Conservation (phyloP, 805 yeast species). For the Saturnispora bothae region DNA sequence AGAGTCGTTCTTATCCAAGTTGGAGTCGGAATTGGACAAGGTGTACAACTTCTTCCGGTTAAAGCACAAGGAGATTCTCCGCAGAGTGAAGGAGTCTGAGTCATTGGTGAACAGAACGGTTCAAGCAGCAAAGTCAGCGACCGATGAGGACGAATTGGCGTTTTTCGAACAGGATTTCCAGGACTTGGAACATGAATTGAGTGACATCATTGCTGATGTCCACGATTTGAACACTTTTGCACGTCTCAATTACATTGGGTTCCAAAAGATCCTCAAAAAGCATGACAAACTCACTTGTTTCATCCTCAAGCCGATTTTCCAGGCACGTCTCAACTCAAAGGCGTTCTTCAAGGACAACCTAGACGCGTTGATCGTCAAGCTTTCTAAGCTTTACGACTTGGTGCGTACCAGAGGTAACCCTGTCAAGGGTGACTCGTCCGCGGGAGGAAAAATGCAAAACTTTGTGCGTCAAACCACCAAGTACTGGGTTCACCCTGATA, state of each 20-base stretch:
- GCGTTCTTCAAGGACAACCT: conserved; percentile 95
- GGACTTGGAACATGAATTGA: conserved; percentile 62
- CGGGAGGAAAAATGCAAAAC: conserved; percentile 98
- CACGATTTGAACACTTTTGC: conserved; percentile 94
- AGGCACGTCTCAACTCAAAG: conserved; percentile 83
- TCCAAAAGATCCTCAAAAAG: conserved; percentile 91
- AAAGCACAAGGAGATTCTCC: conserved; percentile 73
- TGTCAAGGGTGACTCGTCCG: conserved; percentile 85
- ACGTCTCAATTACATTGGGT: conserved; percentile 90
- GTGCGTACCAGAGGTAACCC: conserved; percentile 97
- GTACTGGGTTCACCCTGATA: conserved; percentile 99
- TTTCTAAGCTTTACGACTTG: conserved; percentile 80
- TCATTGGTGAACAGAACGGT: conserved; percentile 52
- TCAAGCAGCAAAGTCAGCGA: conserved; percentile 33
- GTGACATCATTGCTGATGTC: conserved; percentile 91
- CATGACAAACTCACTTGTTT: conserved; percentile 85
- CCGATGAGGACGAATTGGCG: conserved; percentile 23
- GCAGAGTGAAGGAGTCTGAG: conserved; percentile 79
- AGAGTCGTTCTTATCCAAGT: conserved; percentile 61
- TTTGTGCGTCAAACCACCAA: conserved; percentile 97
- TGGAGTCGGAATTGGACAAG: conserved; percentile 84
- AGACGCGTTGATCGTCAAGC: conserved; percentile 78
- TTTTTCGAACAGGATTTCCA: conserved; percentile 56
- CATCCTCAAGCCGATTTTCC: conserved; percentile 83
- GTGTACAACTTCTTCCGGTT: conserved; percentile 86